phyloP scores from a whole-genome alignment of 2,329 filamentous ascomycete species.

The Sphaerulina populicola region DNA sequence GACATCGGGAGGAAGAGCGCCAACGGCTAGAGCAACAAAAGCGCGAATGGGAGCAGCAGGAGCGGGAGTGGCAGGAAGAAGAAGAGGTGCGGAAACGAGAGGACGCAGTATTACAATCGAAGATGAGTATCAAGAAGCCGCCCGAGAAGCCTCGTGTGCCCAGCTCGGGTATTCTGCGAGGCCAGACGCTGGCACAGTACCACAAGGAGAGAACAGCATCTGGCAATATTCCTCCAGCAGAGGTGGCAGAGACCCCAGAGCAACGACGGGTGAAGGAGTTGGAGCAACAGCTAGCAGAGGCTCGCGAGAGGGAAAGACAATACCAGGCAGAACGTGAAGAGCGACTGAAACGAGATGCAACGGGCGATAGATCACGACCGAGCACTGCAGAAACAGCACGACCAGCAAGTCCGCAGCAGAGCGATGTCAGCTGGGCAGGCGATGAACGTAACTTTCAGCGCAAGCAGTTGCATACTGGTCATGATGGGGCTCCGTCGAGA shows the following conservation, averaged over 20 bases:
- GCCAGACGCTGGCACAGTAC: conserved; percentile 82
- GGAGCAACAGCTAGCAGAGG: conserved; percentile 62
- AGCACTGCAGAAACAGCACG: conserved; percentile 23
- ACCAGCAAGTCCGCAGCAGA: conserved; percentile 38
- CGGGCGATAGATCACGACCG: conserved; percentile 33
- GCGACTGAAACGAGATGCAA: conserved; percentile 33
- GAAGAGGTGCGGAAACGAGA: conserved; percentile 64
- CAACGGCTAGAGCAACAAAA: conserved; percentile 58
- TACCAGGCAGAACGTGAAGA: conserved; percentile 55
- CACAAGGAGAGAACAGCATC: conserved; percentile 55
- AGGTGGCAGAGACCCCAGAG: conserved; percentile 42
- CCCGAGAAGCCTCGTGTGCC: conserved; percentile 42
- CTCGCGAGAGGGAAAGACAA: conserved; percentile 57
- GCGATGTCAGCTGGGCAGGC: conserved; percentile 56
- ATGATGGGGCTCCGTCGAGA: conserved; percentile 22
- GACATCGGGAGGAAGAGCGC: conserved; percentile 51
- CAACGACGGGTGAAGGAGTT: conserved; percentile 67
- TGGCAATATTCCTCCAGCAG: conserved; percentile 31
- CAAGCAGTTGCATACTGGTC: conserved; percentile 46
- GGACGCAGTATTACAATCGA: conserved; percentile 63
- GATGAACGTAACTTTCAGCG: conserved; percentile 58
- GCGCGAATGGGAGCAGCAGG: conserved; percentile 68
- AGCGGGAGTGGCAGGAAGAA: conserved; percentile 66
- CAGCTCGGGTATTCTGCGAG: conserved; percentile 54
- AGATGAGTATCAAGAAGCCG: conserved; percentile 57